A percentile compares a stretch with the other conserved stretches of the same genome.
Evolutionary conservation across 2,329 filamentous ascomycete genomes (phyloP).

Genomic region (Harringtonia aguacate): DNA sequence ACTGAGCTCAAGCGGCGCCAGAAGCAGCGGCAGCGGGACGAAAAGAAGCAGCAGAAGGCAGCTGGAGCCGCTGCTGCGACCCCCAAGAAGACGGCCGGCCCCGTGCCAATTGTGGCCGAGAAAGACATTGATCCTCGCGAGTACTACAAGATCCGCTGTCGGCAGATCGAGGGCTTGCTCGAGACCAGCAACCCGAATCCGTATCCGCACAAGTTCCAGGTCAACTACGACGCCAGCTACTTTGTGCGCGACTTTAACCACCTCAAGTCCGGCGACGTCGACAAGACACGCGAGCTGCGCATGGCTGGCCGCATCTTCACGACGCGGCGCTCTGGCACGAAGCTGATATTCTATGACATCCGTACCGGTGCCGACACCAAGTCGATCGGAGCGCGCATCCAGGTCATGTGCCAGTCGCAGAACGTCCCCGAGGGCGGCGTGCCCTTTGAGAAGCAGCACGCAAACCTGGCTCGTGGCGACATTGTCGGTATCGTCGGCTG

Average conservation of each 20-base stretch:
- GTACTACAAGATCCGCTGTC: conserved; percentile 94
- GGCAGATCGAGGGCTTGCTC: conserved; percentile 63
- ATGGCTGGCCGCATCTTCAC: conserved; percentile 84
- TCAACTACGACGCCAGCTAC: conserved; percentile 70
- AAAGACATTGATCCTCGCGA: conserved; percentile 48
- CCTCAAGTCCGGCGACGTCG: conserved; percentile 80
- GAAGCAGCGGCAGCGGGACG: conserved; percentile 81
- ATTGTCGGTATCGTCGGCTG: conserved; percentile 82
- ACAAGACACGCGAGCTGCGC: conserved; percentile 63
- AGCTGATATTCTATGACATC: conserved; percentile 88
- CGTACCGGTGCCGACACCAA: conserved; percentile 40
- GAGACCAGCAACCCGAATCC: conserved; percentile 62
- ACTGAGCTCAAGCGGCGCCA: conserved; percentile 87
- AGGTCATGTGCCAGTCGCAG: conserved; percentile 87
- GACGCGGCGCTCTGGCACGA: conserved; percentile 70
- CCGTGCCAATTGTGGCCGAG: conserved; percentile 43
- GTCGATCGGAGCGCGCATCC: conserved; percentile 64
- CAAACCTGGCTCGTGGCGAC: conserved; percentile 81
- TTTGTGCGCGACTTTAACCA: conserved; percentile 69
- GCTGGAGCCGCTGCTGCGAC: conserved; percentile 45
- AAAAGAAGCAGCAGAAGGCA: conserved; percentile 80
- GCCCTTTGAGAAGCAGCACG: conserved; percentile 75
- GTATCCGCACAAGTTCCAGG: conserved; percentile 89
- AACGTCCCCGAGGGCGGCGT: conserved; percentile 49
- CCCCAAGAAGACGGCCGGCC: conserved; percentile 41